These are phyloP conservation scores for Suillus weaverae DNA, from an alignment of 768 basidiomycete species.

Conservation along the genomic window DNA sequence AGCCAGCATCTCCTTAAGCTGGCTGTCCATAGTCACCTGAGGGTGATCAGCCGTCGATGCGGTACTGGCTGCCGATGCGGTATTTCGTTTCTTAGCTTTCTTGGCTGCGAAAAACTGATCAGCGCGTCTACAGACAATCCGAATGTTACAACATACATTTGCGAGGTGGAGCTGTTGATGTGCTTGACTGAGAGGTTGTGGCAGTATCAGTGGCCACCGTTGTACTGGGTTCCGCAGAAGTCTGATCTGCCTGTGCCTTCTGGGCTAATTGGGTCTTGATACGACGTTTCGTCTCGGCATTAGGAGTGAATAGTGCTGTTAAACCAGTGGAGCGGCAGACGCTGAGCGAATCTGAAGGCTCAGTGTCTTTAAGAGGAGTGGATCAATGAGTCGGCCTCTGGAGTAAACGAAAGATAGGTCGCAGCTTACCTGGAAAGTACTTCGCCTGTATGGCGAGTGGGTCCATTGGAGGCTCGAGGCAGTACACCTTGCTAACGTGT, in stretches of 20 bases:
- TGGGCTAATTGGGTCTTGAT: background rate
- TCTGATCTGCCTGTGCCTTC: background rate
- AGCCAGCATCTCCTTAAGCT: background rate
- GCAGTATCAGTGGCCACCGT: too few species aligned
- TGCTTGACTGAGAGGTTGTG: too few species aligned
- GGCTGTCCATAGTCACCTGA: background rate
- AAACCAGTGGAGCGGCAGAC: background rate
- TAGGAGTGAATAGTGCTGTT: background rate
- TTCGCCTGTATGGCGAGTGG: background rate
- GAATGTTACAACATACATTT: too few species aligned
- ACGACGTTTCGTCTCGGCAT: background rate
- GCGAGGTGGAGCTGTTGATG: too few species aligned
- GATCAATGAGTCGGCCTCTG: background rate
- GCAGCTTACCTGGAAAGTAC: background rate
- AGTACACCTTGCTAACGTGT: too few species aligned
- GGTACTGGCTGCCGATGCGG: too few species aligned
- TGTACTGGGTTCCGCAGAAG: too few species aligned
- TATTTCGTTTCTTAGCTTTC: too few species aligned
- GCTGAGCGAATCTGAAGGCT: background rate
- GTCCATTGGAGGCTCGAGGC: too few species aligned
- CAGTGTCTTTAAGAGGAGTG: background rate
- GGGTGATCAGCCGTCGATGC: background rate
- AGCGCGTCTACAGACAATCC: too few species aligned
- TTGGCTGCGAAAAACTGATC: too few species aligned
- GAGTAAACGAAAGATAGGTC: background rate